Evolutionary conservation across 306 rosid species (phyloP).

Genomic region (Prunus campanulata): DNA sequence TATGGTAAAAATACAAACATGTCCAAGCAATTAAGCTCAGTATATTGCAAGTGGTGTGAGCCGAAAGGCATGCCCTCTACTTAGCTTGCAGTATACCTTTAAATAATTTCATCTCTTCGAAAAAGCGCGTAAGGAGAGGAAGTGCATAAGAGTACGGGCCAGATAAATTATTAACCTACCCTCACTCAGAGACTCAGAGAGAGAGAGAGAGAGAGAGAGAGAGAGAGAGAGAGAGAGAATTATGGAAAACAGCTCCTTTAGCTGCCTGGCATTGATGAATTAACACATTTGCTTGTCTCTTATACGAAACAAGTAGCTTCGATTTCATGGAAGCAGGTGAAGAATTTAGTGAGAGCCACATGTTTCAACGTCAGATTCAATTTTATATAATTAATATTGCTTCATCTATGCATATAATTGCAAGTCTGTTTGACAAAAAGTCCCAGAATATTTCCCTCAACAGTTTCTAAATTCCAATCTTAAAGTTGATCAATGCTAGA

Average conservation of each 20-base stretch:
- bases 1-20: not conserved
- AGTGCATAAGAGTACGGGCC: not conserved
- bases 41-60: not conserved
- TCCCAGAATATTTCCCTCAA: conserved; percentile 19
- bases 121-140: not conserved
- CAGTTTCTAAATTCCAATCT: conserved; percentile 18
- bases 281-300: conserved; percentile 28
- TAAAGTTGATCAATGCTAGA: not conserved
- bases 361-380: not conserved
- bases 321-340: not conserved
- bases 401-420: not conserved
- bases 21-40: not conserved
- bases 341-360: not conserved
- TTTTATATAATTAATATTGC: not conserved
- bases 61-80: not conserved
- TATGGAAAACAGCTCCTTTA: not conserved
- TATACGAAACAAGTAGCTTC: conserved; percentile 35
- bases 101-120: not conserved
- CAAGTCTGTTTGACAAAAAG: not conserved
- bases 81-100: not conserved
- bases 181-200: not conserved
- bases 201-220: not conserved
- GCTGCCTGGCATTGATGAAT: conserved; percentile 4
- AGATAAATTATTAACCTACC: not conserved
- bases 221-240: not conserved